Percentiles rank a stretch among this genome's conserved stretches.
These are phyloP conservation scores for Erodium moschatum DNA, from an alignment of 441 rosid genomes.

Conservation along the genomic window DNA sequence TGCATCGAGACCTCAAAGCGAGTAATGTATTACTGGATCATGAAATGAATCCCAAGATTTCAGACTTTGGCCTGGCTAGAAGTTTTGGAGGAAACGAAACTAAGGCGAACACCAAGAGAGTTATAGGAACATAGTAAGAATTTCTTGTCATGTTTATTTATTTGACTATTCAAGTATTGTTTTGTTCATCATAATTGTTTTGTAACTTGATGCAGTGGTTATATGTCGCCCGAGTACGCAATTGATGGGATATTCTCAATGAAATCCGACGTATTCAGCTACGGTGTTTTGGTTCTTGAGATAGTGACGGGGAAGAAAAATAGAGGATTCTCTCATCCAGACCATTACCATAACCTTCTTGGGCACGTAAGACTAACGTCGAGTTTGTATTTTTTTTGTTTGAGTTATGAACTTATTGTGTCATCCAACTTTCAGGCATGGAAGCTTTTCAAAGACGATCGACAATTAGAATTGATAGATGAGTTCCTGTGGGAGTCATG, in stretches of 20 bases:
- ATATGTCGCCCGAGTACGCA: no score
- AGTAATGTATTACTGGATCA: slow-evolving; percentile 23
- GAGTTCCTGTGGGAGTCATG: no score
- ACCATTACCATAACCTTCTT: slow-evolving; percentile 21
- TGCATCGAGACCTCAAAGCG: slow-evolving; percentile 25
- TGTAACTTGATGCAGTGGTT: neutral
- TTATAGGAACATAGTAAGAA: slow-evolving; percentile 32
- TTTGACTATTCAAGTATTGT: neutral
- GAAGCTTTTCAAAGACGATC: slow-evolving; percentile 25
- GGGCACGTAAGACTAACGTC: slow-evolving; percentile 25
- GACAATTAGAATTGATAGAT: neutral
- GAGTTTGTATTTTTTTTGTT: neutral
- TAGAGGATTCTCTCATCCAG: slow-evolving; percentile 18
- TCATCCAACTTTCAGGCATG: slow-evolving; percentile 28
- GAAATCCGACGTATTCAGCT: no score
- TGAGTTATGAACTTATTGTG: no score
- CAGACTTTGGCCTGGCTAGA: slow-evolving; percentile 34
- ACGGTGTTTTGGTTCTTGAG: no score
- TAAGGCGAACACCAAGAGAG: no score
- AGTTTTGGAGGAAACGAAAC: slow-evolving; percentile 13
- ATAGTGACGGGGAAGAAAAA: slow-evolving; percentile 25
- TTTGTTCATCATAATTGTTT: neutral
- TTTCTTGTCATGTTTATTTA: neutral
- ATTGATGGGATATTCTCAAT: no score
- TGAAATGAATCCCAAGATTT: slow-evolving; percentile 21